Conservation (phyloP, 306 rosid species). For the Cucumis sativus region Cucumber_9930_V3 NC_026655.2:18987001-18987500, state of each 20-base stretch:
- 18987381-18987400: background rate
- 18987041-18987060: too few species aligned
- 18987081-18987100: too few species aligned
- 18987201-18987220: too few species aligned
- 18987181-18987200: background rate
- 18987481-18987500: conserved; percentile 2
- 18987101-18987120: too few species aligned
- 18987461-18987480: background rate
- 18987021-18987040: too few species aligned
- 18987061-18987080: too few species aligned
- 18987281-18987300: background rate
- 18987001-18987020: too few species aligned
- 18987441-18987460: background rate
- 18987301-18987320: background rate
- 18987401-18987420: background rate
- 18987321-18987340: background rate
- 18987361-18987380: background rate
- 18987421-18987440: background rate
- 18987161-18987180: background rate
- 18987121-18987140: too few species aligned
- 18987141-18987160: too few species aligned
- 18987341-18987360: background rate
- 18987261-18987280: background rate
- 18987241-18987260: too few species aligned
- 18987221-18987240: background rate